phyloP scores from a whole-genome alignment of 116 monocot species.

The Trichopus zeylanicus region DNA sequence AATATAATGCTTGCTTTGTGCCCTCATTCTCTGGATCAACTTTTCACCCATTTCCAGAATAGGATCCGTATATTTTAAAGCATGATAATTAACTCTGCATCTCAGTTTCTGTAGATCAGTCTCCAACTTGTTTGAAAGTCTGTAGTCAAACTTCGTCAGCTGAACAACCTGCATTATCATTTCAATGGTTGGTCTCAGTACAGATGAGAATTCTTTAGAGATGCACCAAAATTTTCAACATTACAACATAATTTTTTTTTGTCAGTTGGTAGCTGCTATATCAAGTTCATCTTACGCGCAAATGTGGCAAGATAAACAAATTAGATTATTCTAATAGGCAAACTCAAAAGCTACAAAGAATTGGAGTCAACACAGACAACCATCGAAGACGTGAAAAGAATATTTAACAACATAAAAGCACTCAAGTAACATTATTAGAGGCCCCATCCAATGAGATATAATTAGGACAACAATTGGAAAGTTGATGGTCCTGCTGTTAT shows the following conservation, averaged over 20 bases:
- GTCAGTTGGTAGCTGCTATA: too few relatives aligned
- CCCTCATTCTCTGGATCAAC: slow-evolving; percentile 51
- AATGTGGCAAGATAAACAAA: too few relatives aligned
- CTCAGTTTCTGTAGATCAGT: slow-evolving; percentile 65
- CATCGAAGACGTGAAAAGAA: not conserved
- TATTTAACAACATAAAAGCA: too few relatives aligned
- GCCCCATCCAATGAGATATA: too few relatives aligned
- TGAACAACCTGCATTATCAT: slow-evolving; percentile 51
- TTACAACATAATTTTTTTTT: too few relatives aligned
- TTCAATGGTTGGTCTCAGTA: not conserved
- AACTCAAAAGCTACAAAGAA: too few relatives aligned
- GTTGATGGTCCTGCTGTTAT: too few relatives aligned
- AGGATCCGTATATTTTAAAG: slow-evolving; percentile 48
- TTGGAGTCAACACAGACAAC: not conserved
- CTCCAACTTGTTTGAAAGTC: slow-evolving; percentile 63
- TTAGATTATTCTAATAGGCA: not conserved
- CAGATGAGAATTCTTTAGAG: too few relatives aligned
- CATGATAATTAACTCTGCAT: slow-evolving; percentile 75
- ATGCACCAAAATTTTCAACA: too few relatives aligned
- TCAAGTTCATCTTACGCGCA: too few relatives aligned
- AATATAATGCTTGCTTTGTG: slow-evolving; percentile 53
- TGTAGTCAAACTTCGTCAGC: slow-evolving; percentile 69
- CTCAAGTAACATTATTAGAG: too few relatives aligned
- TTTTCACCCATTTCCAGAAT: slow-evolving; percentile 52
- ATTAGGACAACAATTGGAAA: too few relatives aligned